These are phyloP conservation scores for Rosa persica DNA, from an alignment of 306 rosid genomes.

Conservation along the genomic window DNA sequence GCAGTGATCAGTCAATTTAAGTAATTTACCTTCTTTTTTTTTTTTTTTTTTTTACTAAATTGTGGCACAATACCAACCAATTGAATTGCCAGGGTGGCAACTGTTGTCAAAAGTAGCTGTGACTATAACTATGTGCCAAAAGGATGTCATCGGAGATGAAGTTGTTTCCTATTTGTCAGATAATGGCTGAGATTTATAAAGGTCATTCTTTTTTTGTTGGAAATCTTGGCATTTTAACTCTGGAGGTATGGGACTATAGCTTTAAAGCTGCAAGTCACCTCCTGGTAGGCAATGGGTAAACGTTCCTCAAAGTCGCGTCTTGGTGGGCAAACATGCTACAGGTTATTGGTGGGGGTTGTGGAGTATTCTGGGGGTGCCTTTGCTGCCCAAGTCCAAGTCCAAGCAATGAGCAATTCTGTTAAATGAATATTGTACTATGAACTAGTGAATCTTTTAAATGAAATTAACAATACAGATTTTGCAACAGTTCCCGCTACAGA, in stretches of 20 bases:
- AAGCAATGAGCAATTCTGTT: too few species aligned
- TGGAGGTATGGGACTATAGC: neutral
- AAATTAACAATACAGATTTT: too few species aligned
- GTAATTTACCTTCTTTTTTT: neutral
- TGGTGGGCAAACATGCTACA: too few species aligned
- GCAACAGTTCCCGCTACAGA: too few species aligned
- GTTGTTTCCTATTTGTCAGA: neutral
- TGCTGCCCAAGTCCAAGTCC: too few species aligned
- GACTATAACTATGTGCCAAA: neutral
- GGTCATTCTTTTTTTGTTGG: neutral
- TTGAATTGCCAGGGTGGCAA: neutral
- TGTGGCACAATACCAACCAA: neutral
- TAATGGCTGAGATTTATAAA: neutral
- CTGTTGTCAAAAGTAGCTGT: neutral
- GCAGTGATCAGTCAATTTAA: conserved; percentile 3
- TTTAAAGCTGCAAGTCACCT: neutral
- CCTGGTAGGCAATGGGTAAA: too few species aligned
- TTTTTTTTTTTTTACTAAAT: neutral
- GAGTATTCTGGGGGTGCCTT: too few species aligned
- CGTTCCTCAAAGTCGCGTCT: neutral
- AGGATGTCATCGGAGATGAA: neutral
- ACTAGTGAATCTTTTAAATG: too few species aligned
- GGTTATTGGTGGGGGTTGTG: too few species aligned
- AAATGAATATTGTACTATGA: too few species aligned
- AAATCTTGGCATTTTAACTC: neutral